phyloP scores from a whole-genome alignment of 106 monocot species.

The Vanilla planifolia region DNA sequence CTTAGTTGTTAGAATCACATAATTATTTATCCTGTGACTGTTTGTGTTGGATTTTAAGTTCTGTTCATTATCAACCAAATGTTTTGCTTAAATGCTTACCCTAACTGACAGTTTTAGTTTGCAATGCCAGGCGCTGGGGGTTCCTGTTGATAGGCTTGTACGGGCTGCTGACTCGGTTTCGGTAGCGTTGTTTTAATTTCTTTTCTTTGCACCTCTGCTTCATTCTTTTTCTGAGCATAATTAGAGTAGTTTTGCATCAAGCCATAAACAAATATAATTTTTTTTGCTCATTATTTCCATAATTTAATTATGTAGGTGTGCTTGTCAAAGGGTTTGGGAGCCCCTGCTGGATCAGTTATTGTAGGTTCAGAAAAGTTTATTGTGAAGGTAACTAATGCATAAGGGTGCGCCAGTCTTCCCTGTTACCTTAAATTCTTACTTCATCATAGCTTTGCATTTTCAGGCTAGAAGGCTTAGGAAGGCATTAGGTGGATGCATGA shows the following conservation, averaged over 20 bases:
- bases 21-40: background rate
- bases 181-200: conserved; percentile 28
- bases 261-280: background rate
- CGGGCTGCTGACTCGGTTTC: conserved; percentile 95
- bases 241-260: background rate
- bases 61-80: background rate
- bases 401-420: too few species aligned
- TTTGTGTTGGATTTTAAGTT: too few species aligned
- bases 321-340: conserved; percentile 93
- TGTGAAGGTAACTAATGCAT: conserved; percentile 69
- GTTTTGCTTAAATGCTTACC: background rate
- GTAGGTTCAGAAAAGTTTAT: conserved; percentile 75
- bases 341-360: conserved; percentile 93
- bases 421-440: too few species aligned
- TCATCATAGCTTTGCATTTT: conserved; percentile 10
- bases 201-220: background rate
- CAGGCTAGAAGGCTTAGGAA: conserved; percentile 89
- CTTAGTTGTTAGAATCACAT: background rate
- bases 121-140: conserved; percentile 56
- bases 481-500: conserved; percentile 94
- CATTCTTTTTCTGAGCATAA: background rate
- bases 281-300: background rate
- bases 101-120: background rate
- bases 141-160: conserved; percentile 83
- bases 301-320: conserved; percentile 54